These are phyloP conservation scores for Fragaria vesca DNA, from an alignment of 306 rosid genomes.

Conservation along the genomic window DNA sequence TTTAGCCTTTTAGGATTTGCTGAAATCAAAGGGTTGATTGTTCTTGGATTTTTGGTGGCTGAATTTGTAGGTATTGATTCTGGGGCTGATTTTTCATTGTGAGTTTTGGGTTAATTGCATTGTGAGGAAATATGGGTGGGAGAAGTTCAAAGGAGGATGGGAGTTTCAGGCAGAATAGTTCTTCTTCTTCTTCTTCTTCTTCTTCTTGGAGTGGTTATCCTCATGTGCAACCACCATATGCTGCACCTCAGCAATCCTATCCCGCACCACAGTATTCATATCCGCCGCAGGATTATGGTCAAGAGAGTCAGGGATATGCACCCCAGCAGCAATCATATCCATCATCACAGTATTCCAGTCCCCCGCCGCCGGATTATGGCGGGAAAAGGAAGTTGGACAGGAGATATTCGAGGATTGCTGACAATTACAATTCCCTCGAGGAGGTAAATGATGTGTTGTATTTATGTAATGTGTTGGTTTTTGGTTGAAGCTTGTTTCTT, in stretches of 20 bases:
- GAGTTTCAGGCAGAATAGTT: constrained; percentile 34
- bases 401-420: constrained; percentile 79
- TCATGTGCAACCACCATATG: constrained; percentile 25
- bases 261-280: constrained; percentile 27
- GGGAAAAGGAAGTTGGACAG: constrained; percentile 48
- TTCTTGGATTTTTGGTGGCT: constrained; percentile 19
- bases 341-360: not conserved
- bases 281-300: not conserved
- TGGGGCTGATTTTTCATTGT: constrained; percentile 14
- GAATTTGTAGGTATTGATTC: constrained; percentile 7
- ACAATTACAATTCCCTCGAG: constrained; percentile 65
- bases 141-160: constrained; percentile 53
- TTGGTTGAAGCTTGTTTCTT: not conserved
- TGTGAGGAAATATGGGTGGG: constrained; percentile 55
- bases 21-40: not conserved
- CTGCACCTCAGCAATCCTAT: constrained; percentile 45
- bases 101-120: constrained; percentile 17
- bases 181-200: not conserved
- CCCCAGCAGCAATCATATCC: constrained; percentile 32
- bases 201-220: constrained; percentile 35
- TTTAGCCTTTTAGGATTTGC: not conserved
- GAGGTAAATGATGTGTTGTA: constrained; percentile 40
- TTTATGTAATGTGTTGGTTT: not conserved
- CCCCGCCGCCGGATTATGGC: constrained; percentile 17
- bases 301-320: constrained; percentile 24